Base-by-base conservation (phyloP, 805 yeast genomes). In the Clavispora vitiphila region DNA sequence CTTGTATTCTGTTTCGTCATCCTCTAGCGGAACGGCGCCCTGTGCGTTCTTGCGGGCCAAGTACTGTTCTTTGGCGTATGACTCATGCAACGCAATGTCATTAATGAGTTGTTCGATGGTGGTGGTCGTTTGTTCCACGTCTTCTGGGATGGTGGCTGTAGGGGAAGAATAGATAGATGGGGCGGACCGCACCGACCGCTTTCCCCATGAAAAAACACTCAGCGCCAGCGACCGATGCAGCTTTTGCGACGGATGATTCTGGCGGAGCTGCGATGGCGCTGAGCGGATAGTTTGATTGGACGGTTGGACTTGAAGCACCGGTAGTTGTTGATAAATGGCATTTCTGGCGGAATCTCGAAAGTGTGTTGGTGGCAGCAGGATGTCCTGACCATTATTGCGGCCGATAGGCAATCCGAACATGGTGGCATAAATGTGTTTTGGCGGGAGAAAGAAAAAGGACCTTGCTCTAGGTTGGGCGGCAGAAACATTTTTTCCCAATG, bases 71-170 rank as follows among this genome's bases (percentile, higher is more conserved):
- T 43, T 41, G 41, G 50, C 58, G 47, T 55, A 58, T 26, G 48
- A 57, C 45, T 69, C 74, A 47, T 64, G 71, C 24, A 65, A 54
- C 8, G 58, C 64, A 8, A 69, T 61, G 50, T 69, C 74, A 46
- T 68, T 69, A 37, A 69, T 68, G 26, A 69, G 55, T 51, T 69
- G 73, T 43, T 69, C 74, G 10, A 69, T 65, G 0, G 73, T 67
- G 18, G 63, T 62, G n/a, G 68, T 55, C 1, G 67, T 54, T 6
- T 70, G 73, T 44, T 67, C 73, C 38, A 62, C 52, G 43, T 69
- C 73, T 48, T 69, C 74, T 1, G 74, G 74, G 29, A 69, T 69
- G 14, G 74, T 69, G 34, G 70, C 73, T 1, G 72, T 68, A 20
- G 68, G 60, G 35, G 62, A 57, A 22, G 71, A 64, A 48, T 67